Conservation (phyloP, 2,329 filamentous ascomycete species). For the Sporothrix pallida region DNA sequence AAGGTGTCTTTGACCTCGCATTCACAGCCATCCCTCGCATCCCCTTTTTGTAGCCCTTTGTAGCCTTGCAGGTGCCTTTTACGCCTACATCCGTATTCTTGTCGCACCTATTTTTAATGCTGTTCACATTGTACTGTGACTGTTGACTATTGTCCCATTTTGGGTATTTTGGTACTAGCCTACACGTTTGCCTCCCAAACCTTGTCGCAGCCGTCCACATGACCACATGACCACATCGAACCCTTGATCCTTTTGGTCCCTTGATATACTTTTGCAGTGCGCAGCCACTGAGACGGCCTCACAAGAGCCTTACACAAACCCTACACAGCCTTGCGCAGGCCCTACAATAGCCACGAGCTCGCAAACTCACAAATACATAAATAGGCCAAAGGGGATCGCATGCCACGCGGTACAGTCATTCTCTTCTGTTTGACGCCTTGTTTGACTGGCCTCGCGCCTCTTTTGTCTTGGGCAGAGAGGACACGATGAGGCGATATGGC, state of each 20-base stretch:
- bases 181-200: not conserved
- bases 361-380: not conserved
- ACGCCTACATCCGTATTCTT: no score
- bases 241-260: not conserved
- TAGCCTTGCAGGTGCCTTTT: not conserved
- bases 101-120: not conserved
- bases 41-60: no score
- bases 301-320: not conserved
- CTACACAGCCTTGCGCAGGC: no score
- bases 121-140: not conserved
- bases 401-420: constrained; percentile 13
- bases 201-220: no score
- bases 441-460: constrained; percentile 19
- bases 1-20: not conserved
- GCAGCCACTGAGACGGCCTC: constrained; percentile 9
- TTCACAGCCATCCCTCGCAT: not conserved
- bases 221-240: constrained; percentile 8
- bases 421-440: not conserved
- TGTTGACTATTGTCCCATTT: not conserved
- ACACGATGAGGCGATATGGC: not conserved
- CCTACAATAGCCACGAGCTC: no score
- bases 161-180: not conserved
- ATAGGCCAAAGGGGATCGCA: not conserved
- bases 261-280: not conserved
- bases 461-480: not conserved